Conservation (phyloP, 352 stramenopile genomes). For the Pythium rishiriense region DNA sequence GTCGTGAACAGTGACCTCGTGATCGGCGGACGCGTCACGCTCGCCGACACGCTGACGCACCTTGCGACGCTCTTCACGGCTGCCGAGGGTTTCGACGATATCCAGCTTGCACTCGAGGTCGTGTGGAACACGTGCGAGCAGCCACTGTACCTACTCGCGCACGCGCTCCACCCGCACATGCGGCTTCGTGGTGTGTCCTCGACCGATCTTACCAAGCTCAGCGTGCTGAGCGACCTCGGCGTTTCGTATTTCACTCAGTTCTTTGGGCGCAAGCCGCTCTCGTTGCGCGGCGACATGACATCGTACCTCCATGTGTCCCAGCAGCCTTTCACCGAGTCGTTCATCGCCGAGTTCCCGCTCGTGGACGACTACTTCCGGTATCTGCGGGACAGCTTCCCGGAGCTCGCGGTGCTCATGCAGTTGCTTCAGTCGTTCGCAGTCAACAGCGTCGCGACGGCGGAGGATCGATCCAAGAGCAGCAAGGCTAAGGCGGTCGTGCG, state of each 20-base stretch:
- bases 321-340: slow-evolving; percentile 42
- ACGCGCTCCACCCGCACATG: slow-evolving; percentile 58
- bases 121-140: slow-evolving; percentile 62
- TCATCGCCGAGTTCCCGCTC: slow-evolving; percentile 58
- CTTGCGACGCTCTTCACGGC: slow-evolving; percentile 45
- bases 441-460: background rate
- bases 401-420: slow-evolving; percentile 69
- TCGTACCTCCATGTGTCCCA: slow-evolving; percentile 67
- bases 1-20: slow-evolving; percentile 31
- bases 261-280: slow-evolving; percentile 43
- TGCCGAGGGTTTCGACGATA: slow-evolving; percentile 43
- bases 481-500: background rate
- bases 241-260: slow-evolving; percentile 59
- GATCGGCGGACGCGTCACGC: slow-evolving; percentile 18
- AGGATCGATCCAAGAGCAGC: background rate
- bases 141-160: slow-evolving; percentile 61
- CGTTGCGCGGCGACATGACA: slow-evolving; percentile 60
- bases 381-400: slow-evolving; percentile 56
- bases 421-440: slow-evolving; percentile 53
- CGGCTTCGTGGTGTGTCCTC: slow-evolving; percentile 39
- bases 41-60: slow-evolving; percentile 50
- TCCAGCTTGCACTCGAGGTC: slow-evolving; percentile 55
- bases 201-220: slow-evolving; percentile 57
- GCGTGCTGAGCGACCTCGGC: slow-evolving; percentile 55
- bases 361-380: slow-evolving; percentile 72